Percentiles rank a stretch among this genome's conserved stretches.
Conservation (phyloP, 345 rosid species). For the Gossypium turneri region DNA sequence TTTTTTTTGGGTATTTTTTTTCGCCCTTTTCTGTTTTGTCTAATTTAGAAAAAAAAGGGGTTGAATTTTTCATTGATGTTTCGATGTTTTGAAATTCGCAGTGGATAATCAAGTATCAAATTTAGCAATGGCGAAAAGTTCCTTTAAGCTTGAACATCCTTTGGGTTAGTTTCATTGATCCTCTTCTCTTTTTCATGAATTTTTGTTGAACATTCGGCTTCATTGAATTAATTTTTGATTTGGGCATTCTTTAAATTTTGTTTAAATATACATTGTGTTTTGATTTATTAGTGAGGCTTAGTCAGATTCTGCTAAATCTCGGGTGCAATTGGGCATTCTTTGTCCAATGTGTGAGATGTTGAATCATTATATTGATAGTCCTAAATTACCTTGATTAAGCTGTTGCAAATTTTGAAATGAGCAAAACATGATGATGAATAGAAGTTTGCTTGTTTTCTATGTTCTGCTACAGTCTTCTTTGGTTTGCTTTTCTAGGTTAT, state of each 20-base stretch:
- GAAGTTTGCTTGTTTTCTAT: not conserved
- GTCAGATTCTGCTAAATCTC: not conserved
- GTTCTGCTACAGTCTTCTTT: not conserved
- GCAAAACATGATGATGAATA: not conserved
- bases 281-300: not conserved
- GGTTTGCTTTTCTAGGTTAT: not conserved
- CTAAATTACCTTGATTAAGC: not conserved
- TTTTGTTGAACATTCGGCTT: not conserved
- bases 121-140: slow-evolving; percentile 52
- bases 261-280: not conserved
- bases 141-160: slow-evolving; percentile 66
- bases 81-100: slow-evolving; percentile 46
- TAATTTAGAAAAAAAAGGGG: not conserved
- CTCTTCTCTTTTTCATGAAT: not conserved
- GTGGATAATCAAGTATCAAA: slow-evolving; percentile 24
- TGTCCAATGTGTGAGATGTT: not conserved
- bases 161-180: slow-evolving; percentile 42
- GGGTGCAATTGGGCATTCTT: not conserved
- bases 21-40: not conserved
- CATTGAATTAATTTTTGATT: not conserved
- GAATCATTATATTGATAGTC: not conserved
- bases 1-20: slow-evolving; percentile 31
- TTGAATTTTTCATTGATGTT: slow-evolving; percentile 29
- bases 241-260: not conserved
- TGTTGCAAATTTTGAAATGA: not conserved